Conservation (phyloP, 257 asterid species). For the Osmanthus fragrans region DNA sequence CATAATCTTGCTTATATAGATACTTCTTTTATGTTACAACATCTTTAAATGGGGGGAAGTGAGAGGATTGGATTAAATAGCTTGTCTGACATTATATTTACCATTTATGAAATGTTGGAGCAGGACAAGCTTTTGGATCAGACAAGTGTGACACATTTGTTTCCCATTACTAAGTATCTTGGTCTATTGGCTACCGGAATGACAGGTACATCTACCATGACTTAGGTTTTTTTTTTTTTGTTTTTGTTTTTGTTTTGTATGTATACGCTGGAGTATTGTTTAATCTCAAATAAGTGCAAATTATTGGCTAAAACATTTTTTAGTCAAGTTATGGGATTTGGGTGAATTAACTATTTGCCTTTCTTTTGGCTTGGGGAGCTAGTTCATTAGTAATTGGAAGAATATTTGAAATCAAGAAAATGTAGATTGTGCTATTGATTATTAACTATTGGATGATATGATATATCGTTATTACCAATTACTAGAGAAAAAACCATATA, state of each 20-base stretch:
- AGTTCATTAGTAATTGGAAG: not conserved
- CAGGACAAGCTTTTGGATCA: conserved; percentile 99
- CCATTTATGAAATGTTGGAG: conserved; percentile 25
- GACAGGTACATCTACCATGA: conserved; percentile 56
- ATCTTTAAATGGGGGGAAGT: not conserved
- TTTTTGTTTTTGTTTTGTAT: not conserved
- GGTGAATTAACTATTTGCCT: not conserved
- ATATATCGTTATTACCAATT: too few species aligned
- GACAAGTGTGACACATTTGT: conserved; percentile 90
- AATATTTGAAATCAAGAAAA: not conserved
- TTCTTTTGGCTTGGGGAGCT: too few species aligned
- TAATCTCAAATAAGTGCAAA: not conserved
- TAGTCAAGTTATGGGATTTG: not conserved
- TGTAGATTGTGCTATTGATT: not conserved
- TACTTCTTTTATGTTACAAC: not conserved
- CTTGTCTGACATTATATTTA: not conserved
- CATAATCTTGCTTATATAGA: not conserved
- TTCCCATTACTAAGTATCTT: conserved; percentile 72
- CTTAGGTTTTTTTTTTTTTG: not conserved
- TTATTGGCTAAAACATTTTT: not conserved
- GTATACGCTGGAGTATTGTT: not conserved
- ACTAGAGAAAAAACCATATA: too few species aligned
- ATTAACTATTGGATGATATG: too few species aligned
- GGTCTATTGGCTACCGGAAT: conserved; percentile 95
- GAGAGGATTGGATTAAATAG: not conserved